Conservation (phyloP, 306 rosid genomes). For the Rosa rugosa region DNA sequence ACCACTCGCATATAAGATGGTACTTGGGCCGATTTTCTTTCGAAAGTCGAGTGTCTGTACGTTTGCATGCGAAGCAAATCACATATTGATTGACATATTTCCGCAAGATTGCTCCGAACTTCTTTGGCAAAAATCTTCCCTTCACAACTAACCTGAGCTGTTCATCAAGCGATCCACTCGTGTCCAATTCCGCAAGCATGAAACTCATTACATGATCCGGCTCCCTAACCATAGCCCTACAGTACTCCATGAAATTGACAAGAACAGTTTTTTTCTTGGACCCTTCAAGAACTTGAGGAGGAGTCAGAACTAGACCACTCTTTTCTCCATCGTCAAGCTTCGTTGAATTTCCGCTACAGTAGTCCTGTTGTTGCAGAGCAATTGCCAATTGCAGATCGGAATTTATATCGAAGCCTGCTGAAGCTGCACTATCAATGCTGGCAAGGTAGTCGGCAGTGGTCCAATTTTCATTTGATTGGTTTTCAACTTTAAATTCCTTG, state of each 20-base stretch:
- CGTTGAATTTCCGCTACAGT: too few species aligned
- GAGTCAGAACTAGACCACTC: slow-evolving; percentile 89
- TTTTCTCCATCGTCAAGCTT: slow-evolving; percentile 86
- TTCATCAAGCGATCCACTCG: slow-evolving; percentile 93
- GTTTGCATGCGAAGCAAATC: too few species aligned
- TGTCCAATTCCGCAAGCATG: slow-evolving; percentile 89
- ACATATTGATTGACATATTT: slow-evolving; percentile 73
- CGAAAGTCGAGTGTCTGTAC: too few species aligned
- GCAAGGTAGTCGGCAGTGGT: slow-evolving; percentile 73
- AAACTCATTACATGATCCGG: slow-evolving; percentile 97
- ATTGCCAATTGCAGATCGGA: slow-evolving; percentile 92
- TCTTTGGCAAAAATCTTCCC: slow-evolving; percentile 94
- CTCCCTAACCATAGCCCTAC: slow-evolving; percentile 89
- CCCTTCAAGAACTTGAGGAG: slow-evolving; percentile 95
- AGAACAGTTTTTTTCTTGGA: slow-evolving; percentile 95
- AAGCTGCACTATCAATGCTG: slow-evolving; percentile 71
- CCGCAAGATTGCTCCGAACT: slow-evolving; percentile 84
- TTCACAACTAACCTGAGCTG: slow-evolving; percentile 92
- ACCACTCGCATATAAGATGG: slow-evolving; percentile 93
- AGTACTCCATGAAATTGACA: slow-evolving; percentile 88
- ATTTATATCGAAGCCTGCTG: slow-evolving; percentile 66
- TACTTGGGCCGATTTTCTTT: slow-evolving; percentile 56
- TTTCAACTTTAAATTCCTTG: slow-evolving; percentile 87
- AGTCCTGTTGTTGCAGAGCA: slow-evolving; percentile 87
- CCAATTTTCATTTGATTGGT: slow-evolving; percentile 62